Evolutionary conservation across 2,329 filamentous ascomycete species (phyloP).

Genomic region (Talaromyces sp.): DNA sequence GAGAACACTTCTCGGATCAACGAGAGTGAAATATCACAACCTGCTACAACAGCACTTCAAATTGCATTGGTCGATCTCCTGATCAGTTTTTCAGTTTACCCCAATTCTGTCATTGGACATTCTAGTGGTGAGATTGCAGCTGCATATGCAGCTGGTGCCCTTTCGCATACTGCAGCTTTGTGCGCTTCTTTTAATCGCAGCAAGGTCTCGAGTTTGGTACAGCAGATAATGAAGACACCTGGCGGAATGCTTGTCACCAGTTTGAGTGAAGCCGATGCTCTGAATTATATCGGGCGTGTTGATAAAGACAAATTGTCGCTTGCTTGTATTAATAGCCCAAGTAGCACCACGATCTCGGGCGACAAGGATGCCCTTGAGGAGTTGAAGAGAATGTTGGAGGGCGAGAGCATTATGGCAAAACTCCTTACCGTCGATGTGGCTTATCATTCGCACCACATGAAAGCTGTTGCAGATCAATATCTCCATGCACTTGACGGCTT

Average conservation of each 20-base stretch:
- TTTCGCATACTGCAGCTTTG: constrained; percentile 49
- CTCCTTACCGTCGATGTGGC: constrained; percentile 26
- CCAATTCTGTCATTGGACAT: constrained; percentile 48
- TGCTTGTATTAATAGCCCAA: too few relatives aligned
- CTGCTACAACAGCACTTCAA: constrained; percentile 49
- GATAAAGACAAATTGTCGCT: too few relatives aligned
- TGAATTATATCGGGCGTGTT: too few relatives aligned
- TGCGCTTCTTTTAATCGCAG: constrained; percentile 47
- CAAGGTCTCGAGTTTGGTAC: background rate
- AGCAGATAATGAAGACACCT: too few relatives aligned
- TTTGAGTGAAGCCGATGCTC: too few relatives aligned
- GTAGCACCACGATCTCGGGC: too few relatives aligned
- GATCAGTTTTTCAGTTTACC: constrained; percentile 44
- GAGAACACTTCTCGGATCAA: too few relatives aligned
- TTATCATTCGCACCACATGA: constrained; percentile 33
- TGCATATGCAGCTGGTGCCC: constrained; percentile 47
- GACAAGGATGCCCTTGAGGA: constrained; percentile 22
- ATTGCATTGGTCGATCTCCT: constrained; percentile 51
- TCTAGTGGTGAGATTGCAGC: constrained; percentile 55
- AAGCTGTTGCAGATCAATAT: background rate
- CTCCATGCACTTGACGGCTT: background rate
- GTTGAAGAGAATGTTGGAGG: constrained; percentile 25
- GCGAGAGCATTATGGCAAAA: constrained; percentile 22
- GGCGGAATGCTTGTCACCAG: too few relatives aligned
- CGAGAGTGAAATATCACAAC: constrained; percentile 16